phyloP scores from a whole-genome alignment of 2,329 filamentous ascomycete genomes.

The Fusarium domesticum region DNA sequence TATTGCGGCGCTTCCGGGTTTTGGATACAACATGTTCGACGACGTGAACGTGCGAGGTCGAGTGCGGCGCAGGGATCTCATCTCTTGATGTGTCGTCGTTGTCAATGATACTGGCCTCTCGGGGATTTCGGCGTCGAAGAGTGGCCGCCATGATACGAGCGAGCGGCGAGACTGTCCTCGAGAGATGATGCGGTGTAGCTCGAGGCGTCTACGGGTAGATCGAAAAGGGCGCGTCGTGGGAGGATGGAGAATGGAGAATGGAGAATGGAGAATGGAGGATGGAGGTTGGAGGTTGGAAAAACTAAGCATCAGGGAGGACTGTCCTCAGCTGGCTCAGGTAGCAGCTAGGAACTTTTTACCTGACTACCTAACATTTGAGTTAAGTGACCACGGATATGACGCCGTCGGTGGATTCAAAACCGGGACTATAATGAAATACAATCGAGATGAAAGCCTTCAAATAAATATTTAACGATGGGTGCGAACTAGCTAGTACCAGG shows the following conservation, averaged over 20 bases:
- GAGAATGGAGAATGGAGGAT: no score
- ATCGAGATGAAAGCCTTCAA: not conserved
- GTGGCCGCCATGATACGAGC: slow-evolving; percentile 32
- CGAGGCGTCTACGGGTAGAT: no score
- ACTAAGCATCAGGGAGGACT: no score
- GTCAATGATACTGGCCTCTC: slow-evolving; percentile 21
- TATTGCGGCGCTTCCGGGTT: slow-evolving; percentile 69
- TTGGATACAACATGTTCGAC: slow-evolving; percentile 44
- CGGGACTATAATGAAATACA: slow-evolving; percentile 5
- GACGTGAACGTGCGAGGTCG: slow-evolving; percentile 40
- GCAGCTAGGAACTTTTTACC: not conserved
- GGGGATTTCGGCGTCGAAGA: slow-evolving; percentile 33
- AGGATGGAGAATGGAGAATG: no score
- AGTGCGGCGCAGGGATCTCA: slow-evolving; percentile 26
- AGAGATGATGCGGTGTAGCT: slow-evolving; percentile 1
- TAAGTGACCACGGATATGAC: slow-evolving; percentile 23
- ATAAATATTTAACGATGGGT: not conserved
- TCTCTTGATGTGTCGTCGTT: slow-evolving; percentile 26
- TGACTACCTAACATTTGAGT: slow-evolving; percentile 1
- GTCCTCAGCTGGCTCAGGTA: not conserved
- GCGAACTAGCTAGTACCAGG: not conserved
- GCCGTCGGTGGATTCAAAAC: slow-evolving; percentile 21
- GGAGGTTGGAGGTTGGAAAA: no score
- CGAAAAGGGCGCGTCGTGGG: no score
- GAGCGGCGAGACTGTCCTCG: slow-evolving; percentile 2